A percentile compares a stretch with the other conserved stretches of the same genome.
phyloP scores from a whole-genome alignment of 2,329 filamentous ascomycete species.

The Colletotrichum plurivorum region DNA sequence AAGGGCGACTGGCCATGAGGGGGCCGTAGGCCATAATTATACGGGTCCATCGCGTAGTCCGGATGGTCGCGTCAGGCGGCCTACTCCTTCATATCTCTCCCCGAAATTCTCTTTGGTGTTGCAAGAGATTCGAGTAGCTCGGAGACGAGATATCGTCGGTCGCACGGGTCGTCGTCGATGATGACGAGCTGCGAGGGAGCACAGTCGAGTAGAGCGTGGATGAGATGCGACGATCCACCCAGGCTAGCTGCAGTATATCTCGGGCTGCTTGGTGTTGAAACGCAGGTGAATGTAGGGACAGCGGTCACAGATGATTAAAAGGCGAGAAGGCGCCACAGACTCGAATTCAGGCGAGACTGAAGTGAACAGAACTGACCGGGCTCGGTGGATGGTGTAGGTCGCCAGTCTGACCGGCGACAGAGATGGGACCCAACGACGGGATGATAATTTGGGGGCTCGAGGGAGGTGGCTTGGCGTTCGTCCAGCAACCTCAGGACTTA shows the following conservation, averaged over 20 bases:
- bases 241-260: no score
- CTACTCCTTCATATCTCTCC: constrained; percentile 32
- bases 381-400: constrained; percentile 27
- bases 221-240: no score
- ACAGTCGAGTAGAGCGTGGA: no score
- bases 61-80: constrained; percentile 7
- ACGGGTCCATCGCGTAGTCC: constrained; percentile 35
- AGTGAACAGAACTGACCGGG: constrained; percentile 8
- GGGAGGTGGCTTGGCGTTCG: constrained; percentile 27
- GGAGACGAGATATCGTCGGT: constrained; percentile 8
- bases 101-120: background rate
- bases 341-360: constrained; percentile 4
- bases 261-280: background rate
- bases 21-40: constrained; percentile 38
- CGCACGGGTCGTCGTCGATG: constrained; percentile 2
- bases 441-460: constrained; percentile 41
- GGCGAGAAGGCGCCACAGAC: constrained; percentile 5
- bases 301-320: constrained; percentile 1
- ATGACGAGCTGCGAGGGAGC: no score
- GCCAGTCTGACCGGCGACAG: constrained; percentile 19
- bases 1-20: constrained; percentile 32
- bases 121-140: constrained; percentile 10
- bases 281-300: background rate
- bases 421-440: constrained; percentile 33
- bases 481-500: no score